Conservation (phyloP, 2,329 filamentous ascomycete species). For the Byssochlamys sp. region DNA sequence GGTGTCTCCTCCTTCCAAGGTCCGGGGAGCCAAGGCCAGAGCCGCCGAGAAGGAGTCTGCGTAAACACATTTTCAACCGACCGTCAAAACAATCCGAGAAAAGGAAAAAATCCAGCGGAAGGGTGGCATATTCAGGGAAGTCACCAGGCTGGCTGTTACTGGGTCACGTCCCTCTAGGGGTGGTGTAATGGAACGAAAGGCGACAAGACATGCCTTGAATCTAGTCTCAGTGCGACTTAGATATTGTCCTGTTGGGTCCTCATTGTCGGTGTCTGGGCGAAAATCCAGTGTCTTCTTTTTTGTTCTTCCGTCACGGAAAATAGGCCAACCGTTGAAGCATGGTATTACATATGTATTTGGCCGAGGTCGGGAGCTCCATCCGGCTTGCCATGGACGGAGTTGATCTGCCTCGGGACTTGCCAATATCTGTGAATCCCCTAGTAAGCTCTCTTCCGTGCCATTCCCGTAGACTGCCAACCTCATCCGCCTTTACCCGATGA, state of each 20-base stretch:
- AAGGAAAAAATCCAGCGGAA: conserved; percentile 1
- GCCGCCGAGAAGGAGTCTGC: conserved; percentile 39
- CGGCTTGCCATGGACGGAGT: neutral
- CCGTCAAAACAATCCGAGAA: conserved; percentile 3
- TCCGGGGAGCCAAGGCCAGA: conserved; percentile 68
- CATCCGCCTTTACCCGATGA: conserved; percentile 27
- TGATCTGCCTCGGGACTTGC: neutral
- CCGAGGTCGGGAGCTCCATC: neutral
- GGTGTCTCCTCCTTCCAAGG: conserved; percentile 63
- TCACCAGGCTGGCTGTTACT: neutral
- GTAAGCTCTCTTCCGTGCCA: conserved; percentile 4
- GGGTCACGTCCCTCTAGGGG: neutral
- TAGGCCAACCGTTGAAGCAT: neutral
- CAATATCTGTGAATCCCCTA: neutral
- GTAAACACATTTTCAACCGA: conserved; percentile 15
- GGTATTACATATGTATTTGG: neutral
- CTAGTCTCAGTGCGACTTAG: neutral
- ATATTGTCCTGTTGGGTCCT: neutral
- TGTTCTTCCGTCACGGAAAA: neutral
- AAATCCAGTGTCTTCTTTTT: neutral
- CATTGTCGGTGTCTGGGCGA: neutral
- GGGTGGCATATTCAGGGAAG: conserved; percentile 5
- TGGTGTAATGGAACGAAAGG: neutral
- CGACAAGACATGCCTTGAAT: neutral
- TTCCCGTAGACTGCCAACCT: conserved; percentile 11